phyloP scores from a whole-genome alignment of 202 grass and related monocot genomes.

The Carex arenaria region DNA sequence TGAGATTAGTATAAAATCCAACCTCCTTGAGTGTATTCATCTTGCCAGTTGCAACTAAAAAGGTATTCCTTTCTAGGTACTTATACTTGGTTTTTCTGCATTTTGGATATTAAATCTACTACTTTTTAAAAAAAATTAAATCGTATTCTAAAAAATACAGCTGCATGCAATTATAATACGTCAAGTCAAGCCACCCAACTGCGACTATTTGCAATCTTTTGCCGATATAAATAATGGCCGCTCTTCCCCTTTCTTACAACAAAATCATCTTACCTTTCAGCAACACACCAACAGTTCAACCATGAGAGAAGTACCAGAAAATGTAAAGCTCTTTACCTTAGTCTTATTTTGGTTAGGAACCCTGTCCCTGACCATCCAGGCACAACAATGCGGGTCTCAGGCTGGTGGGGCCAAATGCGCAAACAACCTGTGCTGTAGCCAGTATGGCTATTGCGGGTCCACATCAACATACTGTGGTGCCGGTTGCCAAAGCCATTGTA shows the following conservation, averaged over 20 bases:
- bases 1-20: too few species aligned
- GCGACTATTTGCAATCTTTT: too few species aligned
- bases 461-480: constrained; percentile 22
- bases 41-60: too few species aligned
- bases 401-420: constrained; percentile 28
- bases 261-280: too few species aligned
- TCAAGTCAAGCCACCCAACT: neutral
- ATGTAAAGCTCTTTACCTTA: constrained; percentile 3
- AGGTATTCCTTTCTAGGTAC: too few species aligned
- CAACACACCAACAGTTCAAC: neutral
- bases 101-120: too few species aligned
- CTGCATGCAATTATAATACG: neutral
- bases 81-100: too few species aligned
- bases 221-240: too few species aligned
- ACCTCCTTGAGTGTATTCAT: too few species aligned
- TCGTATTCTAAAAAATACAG: too few species aligned
- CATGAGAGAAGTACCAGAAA: neutral
- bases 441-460: constrained; percentile 38
- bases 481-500: constrained; percentile 62
- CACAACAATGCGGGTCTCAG: constrained; percentile 40
- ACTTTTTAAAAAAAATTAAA: too few species aligned
- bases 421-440: constrained; percentile 46
- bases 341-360: neutral
- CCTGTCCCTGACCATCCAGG: neutral
- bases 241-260: too few species aligned